These are phyloP conservation scores for Ampelomyces quisqualis DNA, from an alignment of 2,329 filamentous ascomycete species.

Conservation along the genomic window DNA sequence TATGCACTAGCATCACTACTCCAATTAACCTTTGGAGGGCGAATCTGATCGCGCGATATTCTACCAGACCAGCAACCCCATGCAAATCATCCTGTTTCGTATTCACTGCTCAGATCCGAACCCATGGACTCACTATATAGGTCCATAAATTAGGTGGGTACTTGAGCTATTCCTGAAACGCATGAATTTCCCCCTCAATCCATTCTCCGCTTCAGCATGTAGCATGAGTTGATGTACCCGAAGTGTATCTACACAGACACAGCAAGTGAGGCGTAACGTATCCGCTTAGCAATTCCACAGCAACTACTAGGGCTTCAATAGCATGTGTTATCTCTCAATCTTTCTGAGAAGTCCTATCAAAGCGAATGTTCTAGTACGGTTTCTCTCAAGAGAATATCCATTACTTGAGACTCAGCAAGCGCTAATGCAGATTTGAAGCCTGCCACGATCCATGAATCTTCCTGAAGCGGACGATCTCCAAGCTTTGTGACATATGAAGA, in stretches of 20 bases:
- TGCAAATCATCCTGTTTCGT: conserved; percentile 7
- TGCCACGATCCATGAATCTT: not conserved
- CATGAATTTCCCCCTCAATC: conserved; percentile 15
- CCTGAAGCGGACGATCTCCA: not conserved
- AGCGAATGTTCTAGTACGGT: too few relatives aligned
- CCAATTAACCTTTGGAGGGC: too few relatives aligned
- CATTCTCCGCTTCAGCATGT: conserved; percentile 14
- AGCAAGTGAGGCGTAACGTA: too few relatives aligned
- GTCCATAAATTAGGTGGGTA: not conserved
- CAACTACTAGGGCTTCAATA: too few relatives aligned
- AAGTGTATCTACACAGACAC: not conserved
- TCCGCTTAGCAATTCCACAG: too few relatives aligned
- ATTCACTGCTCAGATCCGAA: not conserved
- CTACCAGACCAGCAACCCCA: conserved; percentile 3
- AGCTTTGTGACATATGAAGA: conserved; percentile 1
- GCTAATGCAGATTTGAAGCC: too few relatives aligned
- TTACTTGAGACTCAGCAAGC: too few relatives aligned
- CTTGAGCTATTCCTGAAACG: conserved; percentile 11
- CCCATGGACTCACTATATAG: not conserved
- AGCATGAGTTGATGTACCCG: not conserved
- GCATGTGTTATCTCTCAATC: too few relatives aligned
- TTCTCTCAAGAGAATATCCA: too few relatives aligned
- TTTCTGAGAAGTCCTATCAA: too few relatives aligned
- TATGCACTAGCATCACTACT: too few relatives aligned
- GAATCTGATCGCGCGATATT: not conserved